These are phyloP conservation scores for Suillus tomentosus DNA, from an alignment of 768 basidiomycete genomes.

Conservation along the genomic window DNA sequence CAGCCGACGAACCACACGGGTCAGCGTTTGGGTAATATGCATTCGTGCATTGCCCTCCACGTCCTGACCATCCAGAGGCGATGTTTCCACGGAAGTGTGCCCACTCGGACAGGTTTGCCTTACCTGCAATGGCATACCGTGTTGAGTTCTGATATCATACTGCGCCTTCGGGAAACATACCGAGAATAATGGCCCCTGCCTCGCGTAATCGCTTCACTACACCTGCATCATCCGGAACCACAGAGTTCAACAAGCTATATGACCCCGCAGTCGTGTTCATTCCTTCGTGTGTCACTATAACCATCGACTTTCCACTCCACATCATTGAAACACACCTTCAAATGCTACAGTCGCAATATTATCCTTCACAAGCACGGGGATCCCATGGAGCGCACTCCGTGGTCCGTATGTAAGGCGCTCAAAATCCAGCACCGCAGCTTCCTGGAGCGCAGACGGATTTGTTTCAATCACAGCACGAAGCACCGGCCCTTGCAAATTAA, in stretches of 20 bases:
- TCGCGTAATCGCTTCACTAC: constrained; percentile 33
- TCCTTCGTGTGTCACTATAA: constrained; percentile 22
- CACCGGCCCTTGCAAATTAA: constrained; percentile 39
- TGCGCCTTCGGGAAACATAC: constrained; percentile 12
- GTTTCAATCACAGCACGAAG: constrained; percentile 44
- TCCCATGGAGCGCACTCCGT: constrained; percentile 38
- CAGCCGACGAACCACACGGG: constrained; percentile 61
- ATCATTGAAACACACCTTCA: constrained; percentile 21
- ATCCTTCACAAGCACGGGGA: constrained; percentile 41
- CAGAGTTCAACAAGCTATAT: constrained; percentile 36
- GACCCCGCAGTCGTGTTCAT: constrained; percentile 47
- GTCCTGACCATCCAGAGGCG: constrained; percentile 59
- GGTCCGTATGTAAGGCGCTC: constrained; percentile 32
- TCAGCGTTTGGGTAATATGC: constrained; percentile 54
- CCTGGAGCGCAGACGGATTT: constrained; percentile 38
- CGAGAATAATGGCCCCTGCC: constrained; percentile 39
- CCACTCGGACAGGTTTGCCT: constrained; percentile 58
- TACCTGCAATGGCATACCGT: constrained; percentile 36
- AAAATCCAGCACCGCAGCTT: constrained; percentile 37
- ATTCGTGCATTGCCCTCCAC: constrained; percentile 51
- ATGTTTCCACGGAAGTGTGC: constrained; percentile 49
- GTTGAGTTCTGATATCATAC: background rate
- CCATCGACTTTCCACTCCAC: too few species aligned
- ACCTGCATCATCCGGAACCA: constrained; percentile 37
- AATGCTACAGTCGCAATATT: constrained; percentile 34